Evolutionary conservation across 1,284 basidiomycete genomes (phyloP).

Genomic region (Leccinum pachyderme): DNA sequence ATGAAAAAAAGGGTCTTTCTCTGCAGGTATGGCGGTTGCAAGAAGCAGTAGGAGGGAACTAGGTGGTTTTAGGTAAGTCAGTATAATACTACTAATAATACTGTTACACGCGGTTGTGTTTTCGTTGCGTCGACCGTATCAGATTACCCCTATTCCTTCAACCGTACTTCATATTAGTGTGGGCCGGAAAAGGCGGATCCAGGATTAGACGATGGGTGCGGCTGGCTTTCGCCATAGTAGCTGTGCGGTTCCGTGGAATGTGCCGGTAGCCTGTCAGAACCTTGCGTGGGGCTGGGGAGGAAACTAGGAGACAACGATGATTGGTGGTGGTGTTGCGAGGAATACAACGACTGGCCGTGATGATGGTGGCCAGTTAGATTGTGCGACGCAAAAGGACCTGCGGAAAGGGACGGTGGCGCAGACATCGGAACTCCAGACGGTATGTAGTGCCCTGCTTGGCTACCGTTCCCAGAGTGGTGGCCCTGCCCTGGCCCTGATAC

Average conservation of each 20-base stretch:
- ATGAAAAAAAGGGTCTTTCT: conserved; percentile 23
- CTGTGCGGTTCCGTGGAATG: conserved; percentile 34
- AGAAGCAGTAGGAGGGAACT: conserved; percentile 31
- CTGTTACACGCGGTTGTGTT: conserved; percentile 29
- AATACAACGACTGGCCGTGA: conserved; percentile 29
- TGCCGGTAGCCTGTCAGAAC: conserved; percentile 31
- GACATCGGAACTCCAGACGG: conserved; percentile 53
- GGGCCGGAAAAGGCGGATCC: conserved; percentile 49
- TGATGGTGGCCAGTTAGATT: conserved; percentile 28
- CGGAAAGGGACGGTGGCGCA: conserved; percentile 47
- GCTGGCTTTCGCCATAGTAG: conserved; percentile 38
- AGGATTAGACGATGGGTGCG: conserved; percentile 43
- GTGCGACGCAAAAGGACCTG: conserved; percentile 45
- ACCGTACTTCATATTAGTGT: conserved; percentile 34
- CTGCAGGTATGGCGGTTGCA: conserved; percentile 23
- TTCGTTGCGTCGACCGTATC: conserved; percentile 17
- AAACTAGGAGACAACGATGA: conserved; percentile 29
- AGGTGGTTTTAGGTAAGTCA: conserved; percentile 33
- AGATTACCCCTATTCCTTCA: conserved; percentile 20
- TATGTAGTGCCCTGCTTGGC: conserved; percentile 30
- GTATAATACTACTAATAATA: conserved; percentile 37
- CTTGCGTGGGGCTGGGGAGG: conserved; percentile 32
- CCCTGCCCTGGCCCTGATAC: conserved; percentile 31
- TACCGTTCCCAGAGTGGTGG: conserved; percentile 34
- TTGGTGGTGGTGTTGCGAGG: conserved; percentile 33